Conservation (phyloP, 192 early-diverging fungal species). For the Coemansia sp. region DNA sequence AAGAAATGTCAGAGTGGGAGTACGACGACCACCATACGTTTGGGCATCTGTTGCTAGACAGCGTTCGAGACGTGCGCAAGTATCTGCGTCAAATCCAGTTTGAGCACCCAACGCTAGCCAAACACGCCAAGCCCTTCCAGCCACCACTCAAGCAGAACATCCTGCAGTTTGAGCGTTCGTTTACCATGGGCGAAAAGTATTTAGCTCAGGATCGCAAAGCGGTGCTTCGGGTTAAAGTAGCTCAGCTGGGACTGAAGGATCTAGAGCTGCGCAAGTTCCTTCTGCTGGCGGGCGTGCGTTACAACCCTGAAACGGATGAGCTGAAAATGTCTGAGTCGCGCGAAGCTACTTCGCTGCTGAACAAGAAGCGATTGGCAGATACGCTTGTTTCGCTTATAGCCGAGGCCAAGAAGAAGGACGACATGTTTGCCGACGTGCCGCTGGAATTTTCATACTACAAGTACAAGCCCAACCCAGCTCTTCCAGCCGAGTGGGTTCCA, state of each 20-base stretch:
- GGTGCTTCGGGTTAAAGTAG: conserved; percentile 32
- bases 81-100: conserved; percentile 44
- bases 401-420: conserved; percentile 47
- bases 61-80: conserved; percentile 46
- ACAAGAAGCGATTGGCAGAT: conserved; percentile 45
- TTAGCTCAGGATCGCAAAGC: conserved; percentile 45
- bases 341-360: conserved; percentile 41
- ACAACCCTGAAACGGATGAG: conserved; percentile 46
- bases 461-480: conserved; percentile 23
- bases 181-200: conserved; percentile 40
- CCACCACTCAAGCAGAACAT: conserved; percentile 25
- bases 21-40: conserved; percentile 41
- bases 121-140: conserved; percentile 38
- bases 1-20: conserved; percentile 18
- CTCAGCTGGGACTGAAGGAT: conserved; percentile 32
- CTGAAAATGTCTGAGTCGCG: conserved; percentile 46
- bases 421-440: conserved; percentile 42
- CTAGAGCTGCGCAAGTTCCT: conserved; percentile 48
- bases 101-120: conserved; percentile 39
- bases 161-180: conserved; percentile 40
- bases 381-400: conserved; percentile 32
- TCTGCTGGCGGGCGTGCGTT: conserved; percentile 40
- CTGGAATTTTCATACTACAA: conserved; percentile 36
- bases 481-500: conserved; percentile 40
- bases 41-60: conserved; percentile 41